Conservation (phyloP, 306 rosid species). For the Gastrolobium bilobum region DNA sequence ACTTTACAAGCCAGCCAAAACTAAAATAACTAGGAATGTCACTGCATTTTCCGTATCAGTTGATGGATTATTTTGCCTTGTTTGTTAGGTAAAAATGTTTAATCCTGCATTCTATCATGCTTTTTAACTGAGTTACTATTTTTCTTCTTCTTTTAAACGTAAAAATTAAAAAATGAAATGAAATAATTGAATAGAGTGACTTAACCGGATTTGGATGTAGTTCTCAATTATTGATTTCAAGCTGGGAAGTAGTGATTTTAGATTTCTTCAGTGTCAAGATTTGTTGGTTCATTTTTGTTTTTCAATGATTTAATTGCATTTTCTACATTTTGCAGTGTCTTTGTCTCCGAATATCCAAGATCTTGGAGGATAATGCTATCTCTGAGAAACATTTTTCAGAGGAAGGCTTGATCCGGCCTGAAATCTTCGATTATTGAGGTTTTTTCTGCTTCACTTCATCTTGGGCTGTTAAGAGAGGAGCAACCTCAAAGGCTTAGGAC, state of each 20-base stretch:
- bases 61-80: background rate
- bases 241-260: background rate
- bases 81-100: background rate
- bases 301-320: constrained; percentile 38
- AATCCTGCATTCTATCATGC: constrained; percentile 27
- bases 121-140: background rate
- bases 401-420: constrained; percentile 58
- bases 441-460: constrained; percentile 5
- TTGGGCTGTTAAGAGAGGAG: constrained; percentile 7
- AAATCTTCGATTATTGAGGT: constrained; percentile 18
- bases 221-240: background rate
- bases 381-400: constrained; percentile 42
- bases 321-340: constrained; percentile 43
- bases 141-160: background rate
- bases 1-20: background rate
- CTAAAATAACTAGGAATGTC: background rate
- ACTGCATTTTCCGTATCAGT: constrained; percentile 19
- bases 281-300: constrained; percentile 35
- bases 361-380: constrained; percentile 52
- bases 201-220: constrained; percentile 27
- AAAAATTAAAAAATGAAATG: no score
- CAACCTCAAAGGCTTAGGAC: background rate
- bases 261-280: constrained; percentile 45
- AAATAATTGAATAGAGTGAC: background rate
- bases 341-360: constrained; percentile 55